A percentile compares a stretch with the other conserved stretches of the same genome.
phyloP scores from a whole-genome alignment of 2,329 filamentous ascomycete species.

The Scytalidium lignicola region DNA sequence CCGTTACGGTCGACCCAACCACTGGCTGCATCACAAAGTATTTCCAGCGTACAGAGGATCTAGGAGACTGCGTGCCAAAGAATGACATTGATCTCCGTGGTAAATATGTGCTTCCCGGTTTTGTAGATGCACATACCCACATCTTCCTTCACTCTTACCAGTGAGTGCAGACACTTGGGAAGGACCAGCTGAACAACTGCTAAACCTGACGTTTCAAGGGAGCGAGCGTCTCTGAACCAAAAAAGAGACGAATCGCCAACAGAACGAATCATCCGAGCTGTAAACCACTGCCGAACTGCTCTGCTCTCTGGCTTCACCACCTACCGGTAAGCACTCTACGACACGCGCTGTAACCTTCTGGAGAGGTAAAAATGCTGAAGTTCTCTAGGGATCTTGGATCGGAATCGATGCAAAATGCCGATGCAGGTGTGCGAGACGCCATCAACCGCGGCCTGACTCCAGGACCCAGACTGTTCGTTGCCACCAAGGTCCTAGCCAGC shows the following conservation, averaged over 20 bases:
- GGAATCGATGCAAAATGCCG: background rate
- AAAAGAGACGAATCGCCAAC: background rate
- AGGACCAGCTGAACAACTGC: background rate
- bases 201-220: background rate
- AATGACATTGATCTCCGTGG: conserved; percentile 49
- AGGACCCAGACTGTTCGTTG: conserved; percentile 50
- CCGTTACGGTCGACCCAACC: background rate
- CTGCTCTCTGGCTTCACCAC: background rate
- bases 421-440: conserved; percentile 16
- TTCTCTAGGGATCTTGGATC: background rate
- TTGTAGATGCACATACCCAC: conserved; percentile 51
- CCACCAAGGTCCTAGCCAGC: conserved; percentile 44
- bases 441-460: conserved; percentile 49
- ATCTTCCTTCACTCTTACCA: conserved; percentile 48
- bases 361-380: no score
- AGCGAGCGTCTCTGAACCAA: background rate
- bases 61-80: background rate
- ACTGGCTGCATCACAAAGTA: background rate
- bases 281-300: background rate
- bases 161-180: background rate
- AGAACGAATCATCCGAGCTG: background rate
- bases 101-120: conserved; percentile 43
- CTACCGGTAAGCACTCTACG: background rate
- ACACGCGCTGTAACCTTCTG: background rate
- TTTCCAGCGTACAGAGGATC: background rate